Base-by-base conservation (phyloP, 345 rosid species). In the Zanthoxylum bungeanum region DNA sequence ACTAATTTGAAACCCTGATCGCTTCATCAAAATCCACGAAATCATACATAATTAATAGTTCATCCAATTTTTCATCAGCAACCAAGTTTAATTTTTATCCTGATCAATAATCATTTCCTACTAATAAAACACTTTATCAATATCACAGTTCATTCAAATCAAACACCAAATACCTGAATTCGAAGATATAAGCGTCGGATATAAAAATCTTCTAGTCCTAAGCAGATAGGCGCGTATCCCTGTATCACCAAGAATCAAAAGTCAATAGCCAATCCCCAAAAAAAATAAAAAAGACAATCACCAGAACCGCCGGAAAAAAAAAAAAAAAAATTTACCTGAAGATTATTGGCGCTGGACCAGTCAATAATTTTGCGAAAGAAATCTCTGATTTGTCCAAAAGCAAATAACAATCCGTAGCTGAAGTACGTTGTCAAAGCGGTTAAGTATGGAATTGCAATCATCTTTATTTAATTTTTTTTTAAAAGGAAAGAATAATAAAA, bases 221-320 rank as follows among this genome's bases (percentile, higher is more conserved):
- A 72, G 66, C 96, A 92, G 86, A 95, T 95, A 64, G 98, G 97
- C 3, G 98, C 93, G 60, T 95, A 92, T 12, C 98, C 99, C 90
- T 94, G 62, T 21, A 14, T 46, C 53, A 46, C 7, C 7, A 25
- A 55, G 9, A 75, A 30, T 31, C 51, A 49, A 63, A 33, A 7
- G 57, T 60, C 69, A 69, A 0, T 9, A 39, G 21, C 25, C 28
- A 36, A 36, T 0, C 16, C 46, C 16, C 46, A n/a, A 10, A 53
- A 14, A 58, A 21, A n/a, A n/a, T 7, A 46, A 3, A 44, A 44
- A 44, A 63, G 27, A 16, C 37, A 57, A 25, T 21, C 42, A 9
- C 37, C 11, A 7, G 19, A 44, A 27, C 63, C 10, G 30, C 19
- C 33, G 10, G 24, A 19, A 58, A 27, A 44, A 12, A 44, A 44